Base-by-base conservation (phyloP, 169 alveolate genomes). In the Miamiensis avidus region DNA sequence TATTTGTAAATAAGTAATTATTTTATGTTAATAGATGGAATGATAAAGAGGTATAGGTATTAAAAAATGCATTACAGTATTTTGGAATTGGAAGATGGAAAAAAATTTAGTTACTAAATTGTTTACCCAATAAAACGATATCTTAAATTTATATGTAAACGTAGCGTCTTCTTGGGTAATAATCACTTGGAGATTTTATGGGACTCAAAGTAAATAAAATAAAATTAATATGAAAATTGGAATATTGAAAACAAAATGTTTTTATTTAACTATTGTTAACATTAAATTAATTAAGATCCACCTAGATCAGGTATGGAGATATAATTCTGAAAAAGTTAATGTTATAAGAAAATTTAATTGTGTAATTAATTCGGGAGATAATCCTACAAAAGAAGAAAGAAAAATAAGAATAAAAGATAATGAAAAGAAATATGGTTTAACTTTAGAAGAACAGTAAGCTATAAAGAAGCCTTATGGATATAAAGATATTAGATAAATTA, bases 21-120 rank as follows among this genome's bases (percentile, higher is more conserved):
- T 11, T 49, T 49, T 11, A 11, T 11, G 20, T 11, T 49, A 49
- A 49, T 49, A 49, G 69, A 4, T 93, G 96, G 96, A 86, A 91
- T 4, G 72, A 76, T 76, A 88, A 93, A 74, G 96, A 93, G 75
- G 95, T 91, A 1, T 92, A 93, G 76, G 89, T 93, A 65, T 86
- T 93, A 32, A 93, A 91, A 72, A 76, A 81, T 31, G 94, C 95
- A 64, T 86, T 93, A 27, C 88, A 89, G 94, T 89, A 89, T 79
- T 91, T 87, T 33, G 96, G 96, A n/a, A 85, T 93, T 32, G 96
- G 96, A 20, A 91, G 88, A 82, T 93, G 96, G 95, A 91, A 79
- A 32, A 87, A 84, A 31, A 91, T 93, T 31, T 87, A 84, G 87
- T 73, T 89, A 74, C 85, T 89, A 65, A 92, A 89, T 0, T 90